Conservation (phyloP, 2,329 filamentous ascomycete species). For the Fusarium bactridioides region DNA sequence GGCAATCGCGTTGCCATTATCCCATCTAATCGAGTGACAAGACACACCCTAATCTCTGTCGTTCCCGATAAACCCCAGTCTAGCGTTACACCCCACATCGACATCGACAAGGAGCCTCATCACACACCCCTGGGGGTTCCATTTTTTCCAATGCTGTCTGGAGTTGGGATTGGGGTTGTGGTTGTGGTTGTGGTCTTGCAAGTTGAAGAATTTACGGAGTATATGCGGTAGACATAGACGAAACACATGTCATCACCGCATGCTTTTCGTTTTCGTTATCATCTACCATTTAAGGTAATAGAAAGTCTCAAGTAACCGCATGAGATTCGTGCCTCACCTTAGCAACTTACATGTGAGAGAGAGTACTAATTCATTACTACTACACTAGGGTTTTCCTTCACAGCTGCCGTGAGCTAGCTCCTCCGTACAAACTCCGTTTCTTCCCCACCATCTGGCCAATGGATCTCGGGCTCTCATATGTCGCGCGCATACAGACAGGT, state of each 20-base stretch:
- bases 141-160: not conserved
- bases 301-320: not conserved
- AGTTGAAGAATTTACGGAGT: not conserved
- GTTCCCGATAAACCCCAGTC: conserved; percentile 36
- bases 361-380: not conserved
- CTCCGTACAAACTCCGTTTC: conserved; percentile 10
- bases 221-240: not conserved
- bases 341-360: not conserved
- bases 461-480: conserved; percentile 5
- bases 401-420: not conserved
- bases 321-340: not conserved
- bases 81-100: conserved; percentile 26
- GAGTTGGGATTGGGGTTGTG: not conserved
- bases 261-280: not conserved
- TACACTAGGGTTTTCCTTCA: conserved; percentile 12
- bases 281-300: not conserved
- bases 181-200: not conserved
- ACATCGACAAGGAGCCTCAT: conserved; percentile 5
- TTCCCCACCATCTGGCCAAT: conserved; percentile 17
- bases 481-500: conserved; percentile 14
- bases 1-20: conserved; percentile 32
- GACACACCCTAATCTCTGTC: conserved; percentile 31
- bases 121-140: conserved; percentile 9
- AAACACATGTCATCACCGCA: not conserved
- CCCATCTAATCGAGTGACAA: conserved; percentile 37